Percentiles rank a stretch among this genome's conserved stretches.
phyloP scores from a whole-genome alignment of 2,329 filamentous ascomycete genomes.

The Phialophora chinensis region DNA sequence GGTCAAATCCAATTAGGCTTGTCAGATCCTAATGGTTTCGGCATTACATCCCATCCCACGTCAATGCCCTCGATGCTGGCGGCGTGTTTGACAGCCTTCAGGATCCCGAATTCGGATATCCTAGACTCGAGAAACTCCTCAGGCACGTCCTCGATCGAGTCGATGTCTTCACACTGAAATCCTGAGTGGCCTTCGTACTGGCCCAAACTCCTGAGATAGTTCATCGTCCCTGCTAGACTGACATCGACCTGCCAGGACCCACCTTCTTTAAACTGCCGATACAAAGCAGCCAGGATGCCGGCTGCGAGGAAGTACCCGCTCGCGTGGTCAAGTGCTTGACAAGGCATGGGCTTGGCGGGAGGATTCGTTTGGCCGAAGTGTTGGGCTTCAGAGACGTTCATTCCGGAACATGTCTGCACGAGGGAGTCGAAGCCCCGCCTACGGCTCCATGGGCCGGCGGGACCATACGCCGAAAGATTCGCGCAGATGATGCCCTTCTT shows the following conservation, averaged over 20 bases:
- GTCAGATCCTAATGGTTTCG: slow-evolving; percentile 57
- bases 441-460: slow-evolving; percentile 53
- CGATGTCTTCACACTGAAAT: slow-evolving; percentile 50
- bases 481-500: slow-evolving; percentile 53
- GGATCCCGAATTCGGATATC: slow-evolving; percentile 54
- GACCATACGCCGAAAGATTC: slow-evolving; percentile 61
- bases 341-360: slow-evolving; percentile 54
- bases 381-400: slow-evolving; percentile 63
- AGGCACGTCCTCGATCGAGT: slow-evolving; percentile 43
- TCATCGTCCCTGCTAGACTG: slow-evolving; percentile 62
- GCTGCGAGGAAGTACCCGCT: slow-evolving; percentile 62
- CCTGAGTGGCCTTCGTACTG: slow-evolving; percentile 55
- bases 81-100: slow-evolving; percentile 58
- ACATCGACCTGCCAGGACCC: slow-evolving; percentile 61
- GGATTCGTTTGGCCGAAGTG: slow-evolving; percentile 44
- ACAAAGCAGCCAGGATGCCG: slow-evolving; percentile 60
- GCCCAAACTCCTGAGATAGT: slow-evolving; percentile 62
- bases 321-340: slow-evolving; percentile 63
- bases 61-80: slow-evolving; percentile 54
- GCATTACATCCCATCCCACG: slow-evolving; percentile 60
- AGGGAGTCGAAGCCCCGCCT: slow-evolving; percentile 63
- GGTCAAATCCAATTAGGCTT: slow-evolving; percentile 34
- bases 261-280: slow-evolving; percentile 56
- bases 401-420: slow-evolving; percentile 61
- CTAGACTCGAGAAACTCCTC: slow-evolving; percentile 52